phyloP scores from a whole-genome alignment of 345 rosid species.

The Ailanthus altissimus region DNA sequence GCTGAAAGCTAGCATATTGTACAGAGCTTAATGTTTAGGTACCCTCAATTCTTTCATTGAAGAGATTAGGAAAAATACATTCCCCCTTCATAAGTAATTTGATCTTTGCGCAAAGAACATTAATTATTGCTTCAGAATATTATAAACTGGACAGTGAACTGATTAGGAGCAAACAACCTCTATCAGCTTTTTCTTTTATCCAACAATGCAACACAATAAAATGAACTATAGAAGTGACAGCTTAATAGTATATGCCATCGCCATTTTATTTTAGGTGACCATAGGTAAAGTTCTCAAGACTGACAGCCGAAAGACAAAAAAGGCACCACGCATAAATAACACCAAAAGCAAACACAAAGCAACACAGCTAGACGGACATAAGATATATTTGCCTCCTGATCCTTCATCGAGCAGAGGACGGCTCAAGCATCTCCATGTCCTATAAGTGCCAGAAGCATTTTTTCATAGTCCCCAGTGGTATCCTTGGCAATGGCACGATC shows the following conservation, averaged over 20 bases:
- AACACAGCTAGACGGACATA: background rate
- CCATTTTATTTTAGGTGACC: background rate
- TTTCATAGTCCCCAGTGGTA: conserved; percentile 68
- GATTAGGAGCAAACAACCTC: too few species aligned
- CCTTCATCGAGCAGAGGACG: background rate
- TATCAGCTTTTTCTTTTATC: too few species aligned
- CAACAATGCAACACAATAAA: background rate
- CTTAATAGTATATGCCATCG: background rate
- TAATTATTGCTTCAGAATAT: too few species aligned
- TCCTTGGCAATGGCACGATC: conserved; percentile 60
- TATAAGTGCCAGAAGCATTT: conserved; percentile 60
- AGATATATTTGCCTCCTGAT: background rate
- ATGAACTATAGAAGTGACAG: background rate
- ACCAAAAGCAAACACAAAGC: background rate
- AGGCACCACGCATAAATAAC: background rate
- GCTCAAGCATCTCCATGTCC: conserved; percentile 58
- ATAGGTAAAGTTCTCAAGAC: conserved; percentile 7
- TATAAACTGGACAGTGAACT: background rate
- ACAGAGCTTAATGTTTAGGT: too few species aligned
- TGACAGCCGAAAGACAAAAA: background rate
- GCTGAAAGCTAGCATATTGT: too few species aligned
- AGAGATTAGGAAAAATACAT: background rate
- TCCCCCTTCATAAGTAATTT: background rate
- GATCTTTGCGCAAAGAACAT: background rate
- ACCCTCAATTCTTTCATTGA: background rate